A percentile compares a stretch with the other conserved stretches of the same genome.
Conservation (phyloP, 306 rosid species). For the Argentina anserina region DNA sequence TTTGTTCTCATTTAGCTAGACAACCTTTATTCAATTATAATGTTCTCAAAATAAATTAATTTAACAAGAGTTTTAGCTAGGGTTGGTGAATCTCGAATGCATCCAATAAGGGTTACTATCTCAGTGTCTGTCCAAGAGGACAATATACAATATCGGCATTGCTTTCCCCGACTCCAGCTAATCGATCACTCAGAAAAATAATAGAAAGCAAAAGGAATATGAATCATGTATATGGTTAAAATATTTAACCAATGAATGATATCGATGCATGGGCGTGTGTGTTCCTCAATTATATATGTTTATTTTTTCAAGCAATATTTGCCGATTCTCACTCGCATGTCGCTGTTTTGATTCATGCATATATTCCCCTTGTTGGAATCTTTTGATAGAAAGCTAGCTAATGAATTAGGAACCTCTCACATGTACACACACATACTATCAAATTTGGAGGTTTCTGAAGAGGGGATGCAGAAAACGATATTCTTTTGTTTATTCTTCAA, state of each 20-base stretch:
- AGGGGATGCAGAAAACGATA: not conserved
- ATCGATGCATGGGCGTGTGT: not conserved
- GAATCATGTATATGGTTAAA: not conserved
- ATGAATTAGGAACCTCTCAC: not conserved
- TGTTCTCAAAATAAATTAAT: not conserved
- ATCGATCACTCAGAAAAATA: not conserved
- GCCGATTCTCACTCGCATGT: not conserved
- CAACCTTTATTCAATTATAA: not conserved
- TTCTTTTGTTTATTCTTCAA: not conserved
- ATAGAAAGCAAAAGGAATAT: not conserved
- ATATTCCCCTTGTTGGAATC: not conserved
- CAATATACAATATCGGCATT: not conserved
- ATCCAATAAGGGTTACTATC: not conserved
- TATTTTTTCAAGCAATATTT: not conserved
- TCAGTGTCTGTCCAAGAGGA: not conserved
- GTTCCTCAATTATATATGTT: not conserved
- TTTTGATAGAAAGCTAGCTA: not conserved
- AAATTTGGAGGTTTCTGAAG: not conserved
- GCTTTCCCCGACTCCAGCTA: slow-evolving; percentile 5
- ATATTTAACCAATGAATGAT: not conserved
- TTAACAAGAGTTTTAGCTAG: not conserved
- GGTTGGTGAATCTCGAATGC: not conserved
- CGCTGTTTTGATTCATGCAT: not conserved
- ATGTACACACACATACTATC: not conserved
- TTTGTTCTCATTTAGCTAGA: not conserved